phyloP scores from a whole-genome alignment of 192 early-diverging fungal genomes.

The Gonapodya prolifera region DNA sequence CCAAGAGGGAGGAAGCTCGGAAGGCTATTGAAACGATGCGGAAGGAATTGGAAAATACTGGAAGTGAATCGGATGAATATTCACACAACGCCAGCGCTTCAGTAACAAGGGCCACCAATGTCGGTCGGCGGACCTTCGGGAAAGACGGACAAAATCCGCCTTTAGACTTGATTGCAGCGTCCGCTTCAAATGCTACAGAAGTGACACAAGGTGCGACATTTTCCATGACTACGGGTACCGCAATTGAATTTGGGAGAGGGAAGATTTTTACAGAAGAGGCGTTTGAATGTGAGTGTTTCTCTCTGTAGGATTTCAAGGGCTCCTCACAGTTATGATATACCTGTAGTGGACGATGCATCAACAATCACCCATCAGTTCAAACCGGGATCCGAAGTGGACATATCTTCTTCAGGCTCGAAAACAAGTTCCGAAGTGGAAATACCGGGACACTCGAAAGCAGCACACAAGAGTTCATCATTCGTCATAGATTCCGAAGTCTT shows the following conservation, averaged over 20 bases:
- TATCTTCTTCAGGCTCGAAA: too few species aligned
- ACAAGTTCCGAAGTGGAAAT: too few species aligned
- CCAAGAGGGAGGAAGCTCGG: slow-evolving; percentile 1
- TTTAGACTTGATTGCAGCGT: neutral
- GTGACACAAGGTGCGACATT: neutral
- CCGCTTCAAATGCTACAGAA: neutral
- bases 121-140: slow-evolving; percentile 6
- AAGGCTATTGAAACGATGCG: slow-evolving; percentile 12
- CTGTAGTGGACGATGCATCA: too few species aligned
- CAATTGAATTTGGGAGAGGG: neutral
- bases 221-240: neutral
- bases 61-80: slow-evolving; percentile 2
- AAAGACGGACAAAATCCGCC: neutral
- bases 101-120: neutral
- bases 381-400: too few species aligned
- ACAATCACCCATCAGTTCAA: too few species aligned
- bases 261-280: neutral
- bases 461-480: too few species aligned
- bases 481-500: too few species aligned
- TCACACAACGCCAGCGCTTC: neutral
- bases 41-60: slow-evolving; percentile 6
- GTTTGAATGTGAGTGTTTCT: neutral
- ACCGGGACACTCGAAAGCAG: too few species aligned
- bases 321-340: too few species aligned
- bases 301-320: too few species aligned